These are phyloP conservation scores for Cladosporium oxysporum DNA, from an alignment of 2,329 filamentous ascomycete species.

Conservation along the genomic window DNA sequence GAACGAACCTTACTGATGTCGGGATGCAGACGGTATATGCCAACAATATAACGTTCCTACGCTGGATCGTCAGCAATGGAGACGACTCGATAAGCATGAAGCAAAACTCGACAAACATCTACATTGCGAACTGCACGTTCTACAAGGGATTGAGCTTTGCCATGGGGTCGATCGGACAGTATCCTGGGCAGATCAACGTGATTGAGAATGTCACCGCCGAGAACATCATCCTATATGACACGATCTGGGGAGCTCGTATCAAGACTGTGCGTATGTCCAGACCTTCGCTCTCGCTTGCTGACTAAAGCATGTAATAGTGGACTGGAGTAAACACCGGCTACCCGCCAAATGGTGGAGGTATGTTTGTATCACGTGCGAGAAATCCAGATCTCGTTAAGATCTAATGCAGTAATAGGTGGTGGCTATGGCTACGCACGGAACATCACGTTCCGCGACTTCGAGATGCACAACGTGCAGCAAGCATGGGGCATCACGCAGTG, in stretches of 20 bases:
- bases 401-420: conserved; percentile 16
- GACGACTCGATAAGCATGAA: conserved; percentile 59
- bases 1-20: not conserved
- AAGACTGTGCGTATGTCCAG: conserved; percentile 17
- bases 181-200: conserved; percentile 48
- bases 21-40: conserved; percentile 37
- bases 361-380: conserved; percentile 6
- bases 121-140: conserved; percentile 52
- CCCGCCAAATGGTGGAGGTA: conserved; percentile 59
- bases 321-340: conserved; percentile 15
- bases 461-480: conserved; percentile 25
- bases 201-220: conserved; percentile 49
- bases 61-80: conserved; percentile 55
- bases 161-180: conserved; percentile 61
- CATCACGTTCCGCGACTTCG: conserved; percentile 41
- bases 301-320: conserved; percentile 5
- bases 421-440: conserved; percentile 50
- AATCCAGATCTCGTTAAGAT: not conserved
- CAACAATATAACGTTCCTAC: conserved; percentile 53
- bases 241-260: conserved; percentile 7
- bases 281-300: not conserved
- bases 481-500: conserved; percentile 36
- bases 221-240: conserved; percentile 24
- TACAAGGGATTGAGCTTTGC: conserved; percentile 55
- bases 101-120: conserved; percentile 59